These are phyloP conservation scores for Dictyostelium brefeldianum DNA, from an alignment of 78 protist genomes.

Conservation along the genomic window DNA sequence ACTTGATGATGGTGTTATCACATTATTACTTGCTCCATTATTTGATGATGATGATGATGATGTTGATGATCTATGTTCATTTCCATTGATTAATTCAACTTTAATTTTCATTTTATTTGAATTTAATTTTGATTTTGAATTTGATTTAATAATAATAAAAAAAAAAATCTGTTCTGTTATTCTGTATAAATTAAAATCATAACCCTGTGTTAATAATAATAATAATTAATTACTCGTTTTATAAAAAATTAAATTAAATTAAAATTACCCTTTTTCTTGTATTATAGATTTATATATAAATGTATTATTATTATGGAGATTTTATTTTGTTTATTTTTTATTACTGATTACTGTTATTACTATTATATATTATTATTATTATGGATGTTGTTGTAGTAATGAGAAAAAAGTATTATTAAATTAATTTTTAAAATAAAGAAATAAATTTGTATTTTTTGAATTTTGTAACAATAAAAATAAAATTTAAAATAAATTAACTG, in stretches of 20 bases:
- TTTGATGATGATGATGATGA: background rate
- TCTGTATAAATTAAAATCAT: too few species aligned
- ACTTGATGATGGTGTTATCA: too few species aligned
- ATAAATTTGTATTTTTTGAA: background rate
- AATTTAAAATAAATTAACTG: background rate
- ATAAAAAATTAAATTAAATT: too few species aligned
- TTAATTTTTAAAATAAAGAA: background rate
- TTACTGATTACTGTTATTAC: background rate
- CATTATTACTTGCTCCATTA: background rate
- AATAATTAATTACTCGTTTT: too few species aligned
- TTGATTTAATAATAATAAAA: too few species aligned
- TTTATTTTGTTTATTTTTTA: background rate
- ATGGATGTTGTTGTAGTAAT: too few species aligned
- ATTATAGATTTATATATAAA: too few species aligned
- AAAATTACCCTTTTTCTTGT: too few species aligned
- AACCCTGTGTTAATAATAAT: too few species aligned
- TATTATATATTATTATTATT: background rate
- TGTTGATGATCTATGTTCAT: conserved; percentile 54
- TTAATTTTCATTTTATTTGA: conserved; percentile 51
- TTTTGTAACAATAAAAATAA: background rate
- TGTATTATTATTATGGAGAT: background rate
- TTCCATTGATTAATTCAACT: conserved; percentile 75
- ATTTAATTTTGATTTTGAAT: too few species aligned
- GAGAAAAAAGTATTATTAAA: too few species aligned
- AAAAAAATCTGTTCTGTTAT: too few species aligned